Conservation (phyloP, 1,139 yeast species). For the Saccharomycopsis phalli region DNA sequence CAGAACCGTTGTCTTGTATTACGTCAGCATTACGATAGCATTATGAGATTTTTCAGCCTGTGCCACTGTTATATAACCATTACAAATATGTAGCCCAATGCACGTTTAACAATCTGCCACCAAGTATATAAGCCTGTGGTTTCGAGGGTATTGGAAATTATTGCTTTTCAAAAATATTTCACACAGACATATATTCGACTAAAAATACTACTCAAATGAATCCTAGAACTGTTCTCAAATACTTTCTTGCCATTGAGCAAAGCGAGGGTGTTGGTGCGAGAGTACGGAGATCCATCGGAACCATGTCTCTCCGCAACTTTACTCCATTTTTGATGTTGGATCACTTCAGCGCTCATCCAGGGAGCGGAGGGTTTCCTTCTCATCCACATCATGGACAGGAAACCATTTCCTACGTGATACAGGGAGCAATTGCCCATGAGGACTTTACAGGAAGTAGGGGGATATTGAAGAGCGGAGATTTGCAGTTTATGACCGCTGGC, state of each 20-base stretch:
- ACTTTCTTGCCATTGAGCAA: conserved; percentile 62
- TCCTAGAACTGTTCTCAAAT: conserved; percentile 47
- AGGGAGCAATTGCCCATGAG: conserved; percentile 81
- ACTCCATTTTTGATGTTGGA: conserved; percentile 82
- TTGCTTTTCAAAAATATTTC: no score
- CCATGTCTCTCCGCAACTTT: conserved; percentile 56
- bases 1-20: no score
- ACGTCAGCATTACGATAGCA: no score
- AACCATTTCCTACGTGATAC: conserved; percentile 66
- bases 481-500: conserved; percentile 95
- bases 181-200: no score
- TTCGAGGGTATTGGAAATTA: no score
- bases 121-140: no score
- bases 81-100: no score
- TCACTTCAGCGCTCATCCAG: conserved; percentile 54
- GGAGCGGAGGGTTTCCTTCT: conserved; percentile 77
- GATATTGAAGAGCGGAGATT: conserved; percentile 70
- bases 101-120: no score
- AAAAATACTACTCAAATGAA: conserved; percentile 14
- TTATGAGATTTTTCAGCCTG: no score
- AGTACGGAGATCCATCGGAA: conserved; percentile 78
- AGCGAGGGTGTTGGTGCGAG: conserved; percentile 84
- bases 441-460: conserved; percentile 86
- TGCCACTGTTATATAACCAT: no score
- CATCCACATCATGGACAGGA: conserved; percentile 94